A percentile compares a stretch with the other conserved stretches of the same genome.
These are phyloP conservation scores for Lichtheimia ramosa DNA, from an alignment of 371 early-diverging fungal genomes.

Conservation along the genomic window DNA sequence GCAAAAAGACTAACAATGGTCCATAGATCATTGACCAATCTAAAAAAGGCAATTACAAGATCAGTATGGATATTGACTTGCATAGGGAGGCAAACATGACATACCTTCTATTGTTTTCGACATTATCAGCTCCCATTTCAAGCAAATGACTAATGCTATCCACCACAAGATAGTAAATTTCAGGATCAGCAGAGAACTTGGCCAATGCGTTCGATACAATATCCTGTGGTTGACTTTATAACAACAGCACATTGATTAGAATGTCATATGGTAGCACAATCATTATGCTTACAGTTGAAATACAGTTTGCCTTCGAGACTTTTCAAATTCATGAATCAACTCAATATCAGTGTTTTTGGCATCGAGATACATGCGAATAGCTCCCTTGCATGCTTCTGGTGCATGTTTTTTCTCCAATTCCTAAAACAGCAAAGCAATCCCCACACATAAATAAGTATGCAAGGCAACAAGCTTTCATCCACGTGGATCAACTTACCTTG, in stretches of 20 bases:
- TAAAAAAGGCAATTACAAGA: not conserved
- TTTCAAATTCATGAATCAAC: conserved; percentile 47
- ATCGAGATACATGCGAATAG: conserved; percentile 35
- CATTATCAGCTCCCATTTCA: conserved; percentile 23
- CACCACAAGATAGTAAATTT: conserved; percentile 41
- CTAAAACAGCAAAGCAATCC: not conserved
- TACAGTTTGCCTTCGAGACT: conserved; percentile 33
- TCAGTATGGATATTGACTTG: too few species aligned
- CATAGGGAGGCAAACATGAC: not conserved
- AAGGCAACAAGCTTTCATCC: too few species aligned
- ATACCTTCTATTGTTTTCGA: conserved; percentile 19
- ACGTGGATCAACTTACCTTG: conserved; percentile 16
- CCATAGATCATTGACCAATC: conserved; percentile 41
- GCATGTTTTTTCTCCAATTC: conserved; percentile 8
- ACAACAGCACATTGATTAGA: not conserved
- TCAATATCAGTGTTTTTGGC: conserved; percentile 52
- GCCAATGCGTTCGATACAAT: conserved; percentile 35
- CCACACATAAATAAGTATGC: too few species aligned
- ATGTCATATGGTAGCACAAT: not conserved
- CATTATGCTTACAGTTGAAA: conserved; percentile 31
- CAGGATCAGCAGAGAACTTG: conserved; percentile 31
- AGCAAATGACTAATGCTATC: conserved; percentile 39
- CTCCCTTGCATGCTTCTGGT: conserved; percentile 33
- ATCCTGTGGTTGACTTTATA: conserved; percentile 37
- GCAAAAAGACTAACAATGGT: conserved; percentile 37